Base-by-base conservation (phyloP, 2,329 filamentous ascomycete genomes). In the Penicillium brevicompactum region DNA sequence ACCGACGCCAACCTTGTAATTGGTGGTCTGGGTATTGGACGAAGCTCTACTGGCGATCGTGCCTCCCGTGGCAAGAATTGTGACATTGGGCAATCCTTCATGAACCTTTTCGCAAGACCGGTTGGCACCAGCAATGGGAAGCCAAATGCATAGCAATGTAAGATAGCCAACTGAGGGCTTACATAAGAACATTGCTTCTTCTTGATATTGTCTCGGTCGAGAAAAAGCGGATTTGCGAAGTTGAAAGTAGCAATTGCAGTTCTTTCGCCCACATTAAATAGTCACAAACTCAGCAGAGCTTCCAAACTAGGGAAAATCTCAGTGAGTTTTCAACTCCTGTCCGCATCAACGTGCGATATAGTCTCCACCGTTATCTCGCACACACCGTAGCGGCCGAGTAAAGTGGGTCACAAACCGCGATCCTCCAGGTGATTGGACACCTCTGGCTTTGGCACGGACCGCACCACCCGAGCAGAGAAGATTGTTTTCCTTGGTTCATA, bases 1-100 rank as follows among this genome's bases (percentile, higher is more conserved):
- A 6, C 40, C 44, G 6, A 45, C 41, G 7, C 49, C 41, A 14
- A 45, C 49, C 14, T 44, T 37, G 16, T 51, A 51, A 22, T 45
- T 45, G 1, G 49, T 51, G 7, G 49, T 51, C 37, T 44, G 40
- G 5, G 49, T 51, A 27, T 51, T 51, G 2, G 40, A 44, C 13
- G 40, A 16, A 14, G 30, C 49, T 34, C 32, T 44, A 40, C 49
- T 45, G 22, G 49, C 49, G 8, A 51, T 51, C 2, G 31, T 51
- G 5, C 49, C 41, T 44, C 49, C 49, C 3, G 38, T 51, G 11
- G 40, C 48, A 13, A 44, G 37, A 4, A 51, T 51, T 14, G 40
- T 51, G 11, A 51, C 30, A 43, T 51, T 51, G 4, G 49, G 49
- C 24, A 50, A 10, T 11, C 31, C 31, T 11, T 8, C 10, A 11